A percentile compares a stretch with the other conserved stretches of the same genome.
Conservation (phyloP, 176 grass and related monocot species). For the Elymus sibiricus region DNA sequence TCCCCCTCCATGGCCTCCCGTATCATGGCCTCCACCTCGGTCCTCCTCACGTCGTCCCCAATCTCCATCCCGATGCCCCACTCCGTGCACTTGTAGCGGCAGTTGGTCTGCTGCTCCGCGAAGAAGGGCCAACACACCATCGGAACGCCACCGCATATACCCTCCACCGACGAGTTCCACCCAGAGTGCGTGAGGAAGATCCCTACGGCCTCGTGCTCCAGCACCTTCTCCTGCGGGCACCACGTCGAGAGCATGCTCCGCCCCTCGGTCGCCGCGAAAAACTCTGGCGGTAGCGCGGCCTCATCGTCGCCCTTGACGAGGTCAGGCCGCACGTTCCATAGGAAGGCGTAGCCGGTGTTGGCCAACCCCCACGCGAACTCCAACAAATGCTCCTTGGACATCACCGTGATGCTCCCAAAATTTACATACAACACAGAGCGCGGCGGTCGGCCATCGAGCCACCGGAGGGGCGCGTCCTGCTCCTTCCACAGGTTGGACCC, state of each 20-base stretch:
- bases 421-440: not conserved
- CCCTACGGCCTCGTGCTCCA: slow-evolving; percentile 45
- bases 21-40: not conserved
- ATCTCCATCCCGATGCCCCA: slow-evolving; percentile 53
- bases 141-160: slow-evolving; percentile 32
- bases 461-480: not conserved
- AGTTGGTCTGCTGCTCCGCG: slow-evolving; percentile 62
- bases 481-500: not conserved
- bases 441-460: not conserved
- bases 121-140: slow-evolving; percentile 64
- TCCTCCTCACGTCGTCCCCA: not conserved
- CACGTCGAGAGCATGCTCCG: slow-evolving; percentile 20
- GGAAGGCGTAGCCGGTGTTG: too few relatives aligned
- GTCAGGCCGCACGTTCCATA: not conserved
- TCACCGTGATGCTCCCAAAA: not conserved
- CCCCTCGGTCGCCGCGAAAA: not conserved
- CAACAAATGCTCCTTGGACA: too few relatives aligned
- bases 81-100: slow-evolving; percentile 38
- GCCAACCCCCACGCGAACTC: too few relatives aligned
- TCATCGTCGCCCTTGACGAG: not conserved
- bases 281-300: not conserved
- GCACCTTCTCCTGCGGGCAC: slow-evolving; percentile 46
- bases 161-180: slow-evolving; percentile 82
- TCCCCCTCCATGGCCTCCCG: not conserved
- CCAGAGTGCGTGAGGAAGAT: slow-evolving; percentile 77